Conservation (phyloP, 2,329 filamentous ascomycete species). For the Penicillium sp. region DNA sequence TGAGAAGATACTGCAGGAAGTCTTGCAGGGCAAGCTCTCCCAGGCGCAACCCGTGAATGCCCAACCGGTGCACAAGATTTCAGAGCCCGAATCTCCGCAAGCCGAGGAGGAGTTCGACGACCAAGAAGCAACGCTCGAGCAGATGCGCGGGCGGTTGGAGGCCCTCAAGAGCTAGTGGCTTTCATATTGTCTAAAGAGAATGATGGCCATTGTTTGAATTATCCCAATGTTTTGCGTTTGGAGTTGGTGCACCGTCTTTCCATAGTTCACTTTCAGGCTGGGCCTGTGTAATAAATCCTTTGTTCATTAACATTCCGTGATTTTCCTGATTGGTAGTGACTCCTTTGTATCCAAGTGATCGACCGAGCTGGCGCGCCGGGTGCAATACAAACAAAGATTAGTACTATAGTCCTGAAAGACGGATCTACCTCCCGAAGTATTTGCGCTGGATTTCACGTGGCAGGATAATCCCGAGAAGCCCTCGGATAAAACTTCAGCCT, state of each 20-base stretch:
- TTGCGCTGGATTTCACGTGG: too few relatives aligned
- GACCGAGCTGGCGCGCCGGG: too few relatives aligned
- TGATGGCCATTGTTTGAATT: background rate
- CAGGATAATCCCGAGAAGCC: too few relatives aligned
- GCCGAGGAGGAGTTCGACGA: constrained; percentile 76
- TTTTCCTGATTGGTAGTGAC: background rate
- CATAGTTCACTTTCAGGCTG: constrained; percentile 24
- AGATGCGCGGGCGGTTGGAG: constrained; percentile 90
- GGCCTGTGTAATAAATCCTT: constrained; percentile 20
- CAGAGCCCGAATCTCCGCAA: constrained; percentile 40
- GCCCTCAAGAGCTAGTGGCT: constrained; percentile 77
- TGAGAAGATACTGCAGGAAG: constrained; percentile 88
- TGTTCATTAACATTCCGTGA: constrained; percentile 4
- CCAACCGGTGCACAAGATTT: constrained; percentile 48
- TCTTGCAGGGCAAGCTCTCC: constrained; percentile 78
- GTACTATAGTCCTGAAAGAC: too few relatives aligned
- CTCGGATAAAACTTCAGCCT: too few relatives aligned
- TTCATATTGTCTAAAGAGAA: background rate
- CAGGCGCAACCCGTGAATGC: constrained; percentile 59
- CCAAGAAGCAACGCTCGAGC: constrained; percentile 84
- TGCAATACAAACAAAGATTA: too few relatives aligned
- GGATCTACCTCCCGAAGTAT: too few relatives aligned
- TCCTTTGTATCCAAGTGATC: too few relatives aligned
- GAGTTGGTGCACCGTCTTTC: constrained; percentile 13
- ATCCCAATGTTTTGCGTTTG: constrained; percentile 11